Evolutionary conservation across 768 basidiomycete genomes (phyloP).

Genomic region (Boletus fagicola): DNA sequence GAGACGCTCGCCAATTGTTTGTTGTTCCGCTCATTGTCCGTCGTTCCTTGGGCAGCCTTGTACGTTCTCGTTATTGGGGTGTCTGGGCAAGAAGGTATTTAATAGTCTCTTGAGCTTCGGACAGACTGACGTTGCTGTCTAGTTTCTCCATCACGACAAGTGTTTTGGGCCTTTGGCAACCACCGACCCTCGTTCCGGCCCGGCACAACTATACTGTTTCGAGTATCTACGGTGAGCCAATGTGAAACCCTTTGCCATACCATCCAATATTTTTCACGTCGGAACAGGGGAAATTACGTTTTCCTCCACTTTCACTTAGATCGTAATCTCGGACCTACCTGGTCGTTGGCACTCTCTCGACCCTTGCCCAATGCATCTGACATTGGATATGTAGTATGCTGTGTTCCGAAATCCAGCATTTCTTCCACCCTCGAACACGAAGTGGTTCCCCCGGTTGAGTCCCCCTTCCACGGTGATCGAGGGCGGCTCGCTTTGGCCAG

Average conservation of each 20-base stretch:
- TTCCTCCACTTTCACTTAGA: background rate
- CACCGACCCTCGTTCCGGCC: background rate
- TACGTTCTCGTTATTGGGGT: background rate
- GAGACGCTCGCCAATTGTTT: background rate
- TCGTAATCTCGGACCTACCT: background rate
- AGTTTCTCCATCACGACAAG: constrained; percentile 17
- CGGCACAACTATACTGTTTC: background rate
- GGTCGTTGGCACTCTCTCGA: background rate
- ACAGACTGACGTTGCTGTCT: background rate
- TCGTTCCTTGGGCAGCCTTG: background rate
- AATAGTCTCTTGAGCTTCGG: background rate
- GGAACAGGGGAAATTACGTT: background rate
- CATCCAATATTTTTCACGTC: background rate
- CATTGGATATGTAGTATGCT: background rate
- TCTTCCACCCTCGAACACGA: background rate
- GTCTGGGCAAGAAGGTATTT: background rate
- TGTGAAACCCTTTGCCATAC: background rate
- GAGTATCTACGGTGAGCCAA: no score
- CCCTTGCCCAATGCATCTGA: background rate
- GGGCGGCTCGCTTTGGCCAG: background rate
- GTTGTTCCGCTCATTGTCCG: background rate
- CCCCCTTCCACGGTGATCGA: background rate
- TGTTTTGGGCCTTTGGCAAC: constrained; percentile 19
- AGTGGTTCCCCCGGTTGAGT: background rate
- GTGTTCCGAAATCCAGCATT: background rate